Conservation (phyloP, 2,329 filamentous ascomycete species). For the Dothideomycetes sp. region DNA sequence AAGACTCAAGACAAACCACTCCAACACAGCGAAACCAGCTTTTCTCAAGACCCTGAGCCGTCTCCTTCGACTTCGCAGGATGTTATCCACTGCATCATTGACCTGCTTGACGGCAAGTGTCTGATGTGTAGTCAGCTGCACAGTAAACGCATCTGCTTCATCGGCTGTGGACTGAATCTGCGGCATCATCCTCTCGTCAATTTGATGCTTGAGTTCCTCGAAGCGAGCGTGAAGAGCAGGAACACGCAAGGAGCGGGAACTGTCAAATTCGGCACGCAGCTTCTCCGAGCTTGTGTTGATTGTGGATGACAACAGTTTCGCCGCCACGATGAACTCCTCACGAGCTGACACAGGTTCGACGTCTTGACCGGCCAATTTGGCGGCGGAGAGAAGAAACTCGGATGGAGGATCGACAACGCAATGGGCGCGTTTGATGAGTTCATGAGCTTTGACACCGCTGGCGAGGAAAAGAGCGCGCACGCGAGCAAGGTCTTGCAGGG, state of each 20-base stretch:
- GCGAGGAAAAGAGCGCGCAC: slow-evolving; percentile 65
- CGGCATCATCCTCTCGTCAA: slow-evolving; percentile 41
- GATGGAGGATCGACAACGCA: slow-evolving; percentile 24
- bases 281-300: slow-evolving; percentile 20
- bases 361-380: slow-evolving; percentile 23
- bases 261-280: slow-evolving; percentile 7
- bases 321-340: slow-evolving; percentile 44
- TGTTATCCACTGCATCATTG: slow-evolving; percentile 58
- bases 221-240: slow-evolving; percentile 40
- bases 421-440: slow-evolving; percentile 59
- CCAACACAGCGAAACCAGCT: slow-evolving; percentile 68
- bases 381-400: slow-evolving; percentile 26
- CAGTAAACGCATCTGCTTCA: slow-evolving; percentile 67
- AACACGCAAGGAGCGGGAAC: slow-evolving; percentile 28
- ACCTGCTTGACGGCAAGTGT: slow-evolving; percentile 72
- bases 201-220: slow-evolving; percentile 31
- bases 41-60: slow-evolving; percentile 65
- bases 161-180: slow-evolving; percentile 60
- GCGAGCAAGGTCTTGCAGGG: slow-evolving; percentile 68
- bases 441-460: slow-evolving; percentile 81
- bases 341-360: slow-evolving; percentile 37
- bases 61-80: slow-evolving; percentile 61
- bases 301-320: slow-evolving; percentile 39
- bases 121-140: slow-evolving; percentile 64
- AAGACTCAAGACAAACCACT: slow-evolving; percentile 77